Conservation (phyloP, 148 eudicot species). For the Rhododendron ovatum region DNA sequence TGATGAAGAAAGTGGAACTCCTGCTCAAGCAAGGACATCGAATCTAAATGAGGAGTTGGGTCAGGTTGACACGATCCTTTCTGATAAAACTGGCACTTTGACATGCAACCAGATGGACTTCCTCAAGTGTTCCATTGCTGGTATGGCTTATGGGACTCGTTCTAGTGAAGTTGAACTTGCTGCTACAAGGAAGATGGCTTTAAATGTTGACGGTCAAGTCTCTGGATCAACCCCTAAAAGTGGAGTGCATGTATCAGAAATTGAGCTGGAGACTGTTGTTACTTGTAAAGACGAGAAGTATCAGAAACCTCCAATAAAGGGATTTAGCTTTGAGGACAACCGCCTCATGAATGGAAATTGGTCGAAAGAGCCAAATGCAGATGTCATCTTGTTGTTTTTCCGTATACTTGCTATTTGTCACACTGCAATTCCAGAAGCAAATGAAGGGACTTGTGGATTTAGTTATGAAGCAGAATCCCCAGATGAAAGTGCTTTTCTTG, state of each 20-base stretch:
- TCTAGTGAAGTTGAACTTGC: too few relatives aligned
- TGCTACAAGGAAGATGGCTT: too few relatives aligned
- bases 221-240: slow-evolving; percentile 7
- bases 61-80: slow-evolving; percentile 89
- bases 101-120: slow-evolving; percentile 98
- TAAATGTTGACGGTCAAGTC: slow-evolving; percentile 33
- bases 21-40: slow-evolving; percentile 90
- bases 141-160: too few relatives aligned
- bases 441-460: slow-evolving; percentile 55
- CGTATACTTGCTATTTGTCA: too few relatives aligned
- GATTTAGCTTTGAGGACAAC: slow-evolving; percentile 80
- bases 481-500: slow-evolving; percentile 92
- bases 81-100: slow-evolving; percentile 99
- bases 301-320: slow-evolving; percentile 50
- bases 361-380: too few relatives aligned
- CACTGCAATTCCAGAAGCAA: too few relatives aligned
- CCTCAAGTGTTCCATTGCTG: slow-evolving; percentile 88
- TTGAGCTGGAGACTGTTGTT: slow-evolving; percentile 59
- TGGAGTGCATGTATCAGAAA: slow-evolving; percentile 28
- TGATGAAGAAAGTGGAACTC: slow-evolving; percentile 80
- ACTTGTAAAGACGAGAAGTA: background rate
- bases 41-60: slow-evolving; percentile 94
- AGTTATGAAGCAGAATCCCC: slow-evolving; percentile 97
- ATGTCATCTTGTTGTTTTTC: too few relatives aligned
- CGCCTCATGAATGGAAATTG: slow-evolving; percentile 22